Percentiles rank a stretch among this genome's conserved stretches.
phyloP scores from a whole-genome alignment of 352 stramenopile genomes.

The Pythium periplocum region DNA sequence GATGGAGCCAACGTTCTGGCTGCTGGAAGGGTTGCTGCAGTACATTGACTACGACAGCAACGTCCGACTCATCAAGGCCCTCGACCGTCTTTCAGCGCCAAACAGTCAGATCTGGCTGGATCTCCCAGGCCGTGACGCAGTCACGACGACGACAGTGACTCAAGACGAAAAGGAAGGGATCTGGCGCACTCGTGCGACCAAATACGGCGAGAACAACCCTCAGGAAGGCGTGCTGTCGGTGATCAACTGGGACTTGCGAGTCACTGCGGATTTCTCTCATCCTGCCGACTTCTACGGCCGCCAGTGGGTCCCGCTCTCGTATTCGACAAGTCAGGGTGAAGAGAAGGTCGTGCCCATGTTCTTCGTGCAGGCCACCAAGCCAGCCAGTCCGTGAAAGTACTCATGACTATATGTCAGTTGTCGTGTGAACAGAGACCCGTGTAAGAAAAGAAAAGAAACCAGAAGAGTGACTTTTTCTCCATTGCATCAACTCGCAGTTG shows the following conservation, averaged over 20 bases:
- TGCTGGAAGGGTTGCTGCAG: slow-evolving; percentile 43
- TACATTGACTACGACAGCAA: slow-evolving; percentile 36
- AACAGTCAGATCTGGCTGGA: slow-evolving; percentile 49
- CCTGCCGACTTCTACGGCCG: slow-evolving; percentile 32
- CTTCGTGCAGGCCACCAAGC: slow-evolving; percentile 17
- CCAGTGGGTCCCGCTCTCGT: slow-evolving; percentile 33
- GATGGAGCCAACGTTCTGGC: slow-evolving; percentile 47
- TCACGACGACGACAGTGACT: not conserved
- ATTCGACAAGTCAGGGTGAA: not conserved
- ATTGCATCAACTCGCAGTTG: no score
- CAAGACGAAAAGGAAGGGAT: slow-evolving; percentile 11
- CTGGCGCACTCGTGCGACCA: slow-evolving; percentile 25
- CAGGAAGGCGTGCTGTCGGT: slow-evolving; percentile 34
- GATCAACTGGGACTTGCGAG: slow-evolving; percentile 35
- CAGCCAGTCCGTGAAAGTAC: not conserved
- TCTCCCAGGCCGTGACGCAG: slow-evolving; percentile 19
- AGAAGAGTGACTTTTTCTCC: no score
- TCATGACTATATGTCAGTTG: no score
- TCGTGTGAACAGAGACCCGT: no score
- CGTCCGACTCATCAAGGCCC: slow-evolving; percentile 39
- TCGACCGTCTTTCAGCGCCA: slow-evolving; percentile 40
- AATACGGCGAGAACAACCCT: slow-evolving; percentile 47
- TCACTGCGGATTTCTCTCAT: slow-evolving; percentile 22
- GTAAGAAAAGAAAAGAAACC: no score
- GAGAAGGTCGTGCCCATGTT: not conserved